Percentiles rank a stretch among this genome's conserved stretches.
phyloP scores from a whole-genome alignment of 345 rosid species.

The Melaleuca alternifolia region DNA sequence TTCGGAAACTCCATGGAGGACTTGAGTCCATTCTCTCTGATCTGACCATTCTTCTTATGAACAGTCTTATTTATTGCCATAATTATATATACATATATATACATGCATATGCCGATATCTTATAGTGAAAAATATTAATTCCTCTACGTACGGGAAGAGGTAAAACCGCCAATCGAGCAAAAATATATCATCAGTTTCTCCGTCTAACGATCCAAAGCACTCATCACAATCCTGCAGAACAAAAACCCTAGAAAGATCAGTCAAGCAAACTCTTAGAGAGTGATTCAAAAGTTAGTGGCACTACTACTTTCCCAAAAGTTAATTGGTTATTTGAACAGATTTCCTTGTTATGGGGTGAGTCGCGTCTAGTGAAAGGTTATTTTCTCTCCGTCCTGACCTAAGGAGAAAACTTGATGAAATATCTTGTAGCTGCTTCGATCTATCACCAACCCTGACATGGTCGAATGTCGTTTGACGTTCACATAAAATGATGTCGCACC shows the following conservation, averaged over 20 bases:
- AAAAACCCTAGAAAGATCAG: background rate
- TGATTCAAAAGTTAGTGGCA: background rate
- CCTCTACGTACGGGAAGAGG: background rate
- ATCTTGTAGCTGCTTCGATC: background rate
- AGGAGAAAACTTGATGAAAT: background rate
- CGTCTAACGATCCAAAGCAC: conserved; percentile 57
- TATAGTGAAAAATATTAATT: background rate
- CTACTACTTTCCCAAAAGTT: too few species aligned
- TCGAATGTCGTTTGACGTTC: background rate
- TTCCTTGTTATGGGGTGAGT: background rate
- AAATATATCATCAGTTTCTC: background rate
- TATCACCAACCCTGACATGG: background rate
- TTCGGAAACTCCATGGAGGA: background rate
- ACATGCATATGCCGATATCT: background rate
- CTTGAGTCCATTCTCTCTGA: background rate
- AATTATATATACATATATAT: background rate
- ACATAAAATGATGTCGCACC: background rate
- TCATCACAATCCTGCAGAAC: conserved; percentile 51
- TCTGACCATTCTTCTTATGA: background rate
- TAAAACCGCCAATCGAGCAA: background rate
- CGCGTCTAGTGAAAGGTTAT: background rate
- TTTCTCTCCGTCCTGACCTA: background rate
- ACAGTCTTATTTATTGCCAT: background rate
- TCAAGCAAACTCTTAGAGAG: background rate
- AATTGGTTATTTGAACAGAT: background rate